Conservation (phyloP, 768 basidiomycete genomes). For the Boletus rex-veris region DNA sequence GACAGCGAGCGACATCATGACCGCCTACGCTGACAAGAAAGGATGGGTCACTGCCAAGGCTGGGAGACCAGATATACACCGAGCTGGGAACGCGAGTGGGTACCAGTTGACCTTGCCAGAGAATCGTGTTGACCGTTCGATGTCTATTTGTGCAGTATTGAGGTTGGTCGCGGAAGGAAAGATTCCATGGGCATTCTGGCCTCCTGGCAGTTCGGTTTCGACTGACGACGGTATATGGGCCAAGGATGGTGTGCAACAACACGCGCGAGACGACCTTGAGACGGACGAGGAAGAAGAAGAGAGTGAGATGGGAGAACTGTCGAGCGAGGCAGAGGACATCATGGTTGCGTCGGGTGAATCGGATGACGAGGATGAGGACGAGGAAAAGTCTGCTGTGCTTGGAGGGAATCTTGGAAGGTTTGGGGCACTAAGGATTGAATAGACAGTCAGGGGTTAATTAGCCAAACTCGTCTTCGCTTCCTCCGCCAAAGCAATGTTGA, state of each 20-base stretch:
- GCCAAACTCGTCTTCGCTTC: conserved; percentile 2
- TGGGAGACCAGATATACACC: conserved; percentile 81
- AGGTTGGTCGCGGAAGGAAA: conserved; percentile 79
- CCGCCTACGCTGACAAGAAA: conserved; percentile 69
- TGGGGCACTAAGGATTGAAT: conserved; percentile 28
- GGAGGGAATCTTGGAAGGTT: conserved; percentile 25
- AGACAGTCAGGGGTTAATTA: conserved; percentile 15
- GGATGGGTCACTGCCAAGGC: conserved; percentile 91
- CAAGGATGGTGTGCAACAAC: conserved; percentile 26
- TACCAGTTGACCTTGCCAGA: conserved; percentile 8
- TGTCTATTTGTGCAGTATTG: conserved; percentile 50
- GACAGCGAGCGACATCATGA: conserved; percentile 87
- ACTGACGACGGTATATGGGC: conserved; percentile 58
- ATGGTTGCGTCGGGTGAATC: conserved; percentile 12
- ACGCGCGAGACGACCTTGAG: conserved; percentile 21
- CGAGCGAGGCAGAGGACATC: conserved; percentile 11
- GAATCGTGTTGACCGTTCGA: not conserved
- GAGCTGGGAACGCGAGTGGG: conserved; percentile 88
- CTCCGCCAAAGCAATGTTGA: conserved; percentile 16
- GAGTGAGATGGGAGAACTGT: conserved; percentile 14
- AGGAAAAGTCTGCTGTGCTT: not conserved
- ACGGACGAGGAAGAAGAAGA: conserved; percentile 34
- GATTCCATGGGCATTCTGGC: conserved; percentile 85
- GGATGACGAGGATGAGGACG: conserved; percentile 20
- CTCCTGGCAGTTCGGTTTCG: conserved; percentile 43